These are phyloP conservation scores for Chaetomium sp. DNA, from an alignment of 2,329 filamentous ascomycete genomes.

Conservation along the genomic window DNA sequence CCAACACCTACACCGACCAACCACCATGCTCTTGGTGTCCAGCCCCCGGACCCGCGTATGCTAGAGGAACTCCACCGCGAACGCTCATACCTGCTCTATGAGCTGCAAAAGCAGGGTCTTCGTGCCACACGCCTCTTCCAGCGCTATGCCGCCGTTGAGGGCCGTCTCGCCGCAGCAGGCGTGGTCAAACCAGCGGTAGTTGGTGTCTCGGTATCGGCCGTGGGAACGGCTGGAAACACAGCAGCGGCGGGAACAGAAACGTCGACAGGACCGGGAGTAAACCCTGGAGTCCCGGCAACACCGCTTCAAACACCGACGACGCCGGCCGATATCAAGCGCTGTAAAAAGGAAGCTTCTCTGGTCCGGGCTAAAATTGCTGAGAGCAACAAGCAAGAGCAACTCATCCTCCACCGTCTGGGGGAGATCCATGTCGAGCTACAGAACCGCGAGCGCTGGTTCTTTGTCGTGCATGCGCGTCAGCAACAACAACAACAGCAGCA, in stretches of 20 bases:
- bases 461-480: slow-evolving; percentile 23
- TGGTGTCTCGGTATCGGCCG: not conserved
- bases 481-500: not conserved
- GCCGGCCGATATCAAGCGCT: slow-evolving; percentile 5
- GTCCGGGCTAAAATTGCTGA: slow-evolving; percentile 39
- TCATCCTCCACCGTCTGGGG: slow-evolving; percentile 39
- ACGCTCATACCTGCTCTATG: slow-evolving; percentile 38
- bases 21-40: slow-evolving; percentile 9
- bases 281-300: too few relatives aligned
- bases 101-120: slow-evolving; percentile 36
- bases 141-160: slow-evolving; percentile 34
- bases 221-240: too few relatives aligned
- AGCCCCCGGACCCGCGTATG: slow-evolving; percentile 32
- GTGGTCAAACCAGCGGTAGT: not conserved
- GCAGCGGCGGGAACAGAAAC: not conserved
- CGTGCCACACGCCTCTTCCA: slow-evolving; percentile 34
- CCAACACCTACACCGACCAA: not conserved
- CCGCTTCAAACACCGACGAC: not conserved
- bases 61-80: slow-evolving; percentile 41
- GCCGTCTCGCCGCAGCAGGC: slow-evolving; percentile 15
- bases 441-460: slow-evolving; percentile 35
- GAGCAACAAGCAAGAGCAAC: slow-evolving; percentile 40
- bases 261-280: too few relatives aligned
- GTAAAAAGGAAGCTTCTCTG: slow-evolving; percentile 37
- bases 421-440: slow-evolving; percentile 46